A percentile compares a stretch with the other conserved stretches of the same genome.
Conservation (phyloP, 768 basidiomycete genomes). For the Tricholoma matsutake region DNA sequence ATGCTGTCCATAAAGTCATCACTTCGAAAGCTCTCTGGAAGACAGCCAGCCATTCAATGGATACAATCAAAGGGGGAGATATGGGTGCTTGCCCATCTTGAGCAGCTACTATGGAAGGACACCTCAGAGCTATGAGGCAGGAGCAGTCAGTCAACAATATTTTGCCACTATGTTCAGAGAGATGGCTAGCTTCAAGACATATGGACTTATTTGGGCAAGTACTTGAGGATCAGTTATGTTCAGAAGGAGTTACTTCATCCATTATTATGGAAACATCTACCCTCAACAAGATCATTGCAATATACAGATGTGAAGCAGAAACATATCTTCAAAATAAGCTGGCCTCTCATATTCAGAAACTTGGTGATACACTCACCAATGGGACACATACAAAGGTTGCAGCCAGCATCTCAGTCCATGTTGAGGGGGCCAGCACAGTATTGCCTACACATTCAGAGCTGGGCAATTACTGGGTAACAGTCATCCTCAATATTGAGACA, state of each 20-base stretch:
- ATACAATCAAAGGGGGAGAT: background rate
- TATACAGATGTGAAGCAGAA: background rate
- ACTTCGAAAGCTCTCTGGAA: background rate
- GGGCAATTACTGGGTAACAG: conserved; percentile 8
- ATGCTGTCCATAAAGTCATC: background rate
- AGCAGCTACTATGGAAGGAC: background rate
- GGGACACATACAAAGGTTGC: background rate
- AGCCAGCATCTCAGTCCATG: background rate
- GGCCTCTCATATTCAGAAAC: background rate
- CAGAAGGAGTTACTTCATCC: background rate
- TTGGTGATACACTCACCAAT: background rate
- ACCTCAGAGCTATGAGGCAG: background rate
- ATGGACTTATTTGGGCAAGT: background rate
- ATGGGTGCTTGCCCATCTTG: background rate
- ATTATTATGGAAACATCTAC: background rate
- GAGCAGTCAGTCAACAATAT: background rate
- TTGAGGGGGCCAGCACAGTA: background rate
- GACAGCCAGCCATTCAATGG: background rate
- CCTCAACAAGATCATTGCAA: background rate
- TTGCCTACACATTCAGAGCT: background rate
- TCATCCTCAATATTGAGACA: conserved; percentile 1
- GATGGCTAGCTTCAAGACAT: background rate
- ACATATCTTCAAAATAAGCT: background rate
- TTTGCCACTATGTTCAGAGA: background rate
- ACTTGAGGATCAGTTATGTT: background rate